Percentiles rank a stretch among this genome's conserved stretches.
These are phyloP conservation scores for Exidia glandulosa DNA, from an alignment of 768 basidiomycete species.

Conservation along the genomic window DNA sequence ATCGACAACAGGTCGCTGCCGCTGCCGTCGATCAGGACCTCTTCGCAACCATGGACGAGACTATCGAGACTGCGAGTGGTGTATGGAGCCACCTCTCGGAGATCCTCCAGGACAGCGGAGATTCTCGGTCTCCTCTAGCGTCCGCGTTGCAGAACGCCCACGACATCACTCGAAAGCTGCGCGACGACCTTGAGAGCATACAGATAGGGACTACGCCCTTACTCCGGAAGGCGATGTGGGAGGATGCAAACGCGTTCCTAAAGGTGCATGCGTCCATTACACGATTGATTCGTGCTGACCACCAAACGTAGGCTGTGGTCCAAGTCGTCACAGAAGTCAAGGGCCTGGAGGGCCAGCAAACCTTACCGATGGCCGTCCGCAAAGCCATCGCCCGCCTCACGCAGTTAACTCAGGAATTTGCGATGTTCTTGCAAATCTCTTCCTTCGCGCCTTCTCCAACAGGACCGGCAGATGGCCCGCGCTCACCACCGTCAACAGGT, in stretches of 20 bases:
- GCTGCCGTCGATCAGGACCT: constrained; percentile 63
- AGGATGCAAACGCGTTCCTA: constrained; percentile 70
- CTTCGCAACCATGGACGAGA: constrained; percentile 63
- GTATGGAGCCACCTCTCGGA: constrained; percentile 79
- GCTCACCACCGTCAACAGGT: neutral
- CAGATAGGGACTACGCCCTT: constrained; percentile 43
- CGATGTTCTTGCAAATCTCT: constrained; percentile 77
- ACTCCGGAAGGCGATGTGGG: constrained; percentile 54
- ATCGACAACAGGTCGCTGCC: constrained; percentile 32
- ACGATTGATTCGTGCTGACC: neutral
- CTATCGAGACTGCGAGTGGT: constrained; percentile 67
- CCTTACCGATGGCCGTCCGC: constrained; percentile 51
- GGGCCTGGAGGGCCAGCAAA: constrained; percentile 36
- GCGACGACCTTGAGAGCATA: constrained; percentile 45
- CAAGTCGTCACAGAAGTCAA: constrained; percentile 67
- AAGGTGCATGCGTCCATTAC: constrained; percentile 41
- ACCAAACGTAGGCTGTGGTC: constrained; percentile 50
- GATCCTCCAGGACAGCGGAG: constrained; percentile 40
- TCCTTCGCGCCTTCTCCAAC: constrained; percentile 56
- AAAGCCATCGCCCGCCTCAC: constrained; percentile 66
- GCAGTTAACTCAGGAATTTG: constrained; percentile 77
- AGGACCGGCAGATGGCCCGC: constrained; percentile 32
- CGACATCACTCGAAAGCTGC: constrained; percentile 50
- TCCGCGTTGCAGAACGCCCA: constrained; percentile 53
- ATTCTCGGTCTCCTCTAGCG: constrained; percentile 32